Evolutionary conservation across 345 rosid species (phyloP).

Genomic region (Populus simonii): DNA sequence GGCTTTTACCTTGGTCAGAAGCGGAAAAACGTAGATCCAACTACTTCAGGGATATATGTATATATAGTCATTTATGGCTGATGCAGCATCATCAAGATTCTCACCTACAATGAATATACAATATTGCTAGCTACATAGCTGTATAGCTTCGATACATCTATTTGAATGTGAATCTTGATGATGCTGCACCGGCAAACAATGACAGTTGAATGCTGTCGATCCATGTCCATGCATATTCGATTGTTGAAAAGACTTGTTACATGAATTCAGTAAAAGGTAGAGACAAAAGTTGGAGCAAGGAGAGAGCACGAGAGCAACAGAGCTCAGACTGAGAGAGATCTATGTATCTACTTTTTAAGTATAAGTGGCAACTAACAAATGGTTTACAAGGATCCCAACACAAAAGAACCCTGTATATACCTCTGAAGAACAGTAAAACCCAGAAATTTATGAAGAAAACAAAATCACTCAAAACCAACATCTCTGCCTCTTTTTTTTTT

Average conservation of each 20-base stretch:
- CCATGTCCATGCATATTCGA: not conserved
- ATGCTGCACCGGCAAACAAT: constrained; percentile 61
- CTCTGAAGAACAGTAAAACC: not conserved
- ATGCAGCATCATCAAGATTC: constrained; percentile 96
- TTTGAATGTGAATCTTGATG: constrained; percentile 67
- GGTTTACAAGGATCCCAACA: constrained; percentile 1
- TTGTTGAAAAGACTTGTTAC: not conserved
- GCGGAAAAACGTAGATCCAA: constrained; percentile 15
- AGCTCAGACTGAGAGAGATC: not conserved
- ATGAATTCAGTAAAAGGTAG: not conserved
- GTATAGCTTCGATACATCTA: not conserved
- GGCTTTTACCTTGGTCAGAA: constrained; percentile 1
- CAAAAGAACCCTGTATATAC: not conserved
- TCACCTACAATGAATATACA: constrained; percentile 20
- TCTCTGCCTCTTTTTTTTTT: not conserved
- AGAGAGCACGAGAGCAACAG: not conserved
- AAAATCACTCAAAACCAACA: constrained; percentile 3
- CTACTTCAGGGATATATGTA: not conserved
- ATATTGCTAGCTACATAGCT: not conserved
- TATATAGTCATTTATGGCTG: constrained; percentile 52
- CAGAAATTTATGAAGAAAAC: not conserved
- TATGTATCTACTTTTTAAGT: not conserved
- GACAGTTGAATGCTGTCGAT: constrained; percentile 27
- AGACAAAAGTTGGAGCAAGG: not conserved
- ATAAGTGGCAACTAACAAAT: constrained; percentile 9